Conservation (phyloP, 1,139 yeast genomes). For the Debaryomyces coudertii region DNA sequence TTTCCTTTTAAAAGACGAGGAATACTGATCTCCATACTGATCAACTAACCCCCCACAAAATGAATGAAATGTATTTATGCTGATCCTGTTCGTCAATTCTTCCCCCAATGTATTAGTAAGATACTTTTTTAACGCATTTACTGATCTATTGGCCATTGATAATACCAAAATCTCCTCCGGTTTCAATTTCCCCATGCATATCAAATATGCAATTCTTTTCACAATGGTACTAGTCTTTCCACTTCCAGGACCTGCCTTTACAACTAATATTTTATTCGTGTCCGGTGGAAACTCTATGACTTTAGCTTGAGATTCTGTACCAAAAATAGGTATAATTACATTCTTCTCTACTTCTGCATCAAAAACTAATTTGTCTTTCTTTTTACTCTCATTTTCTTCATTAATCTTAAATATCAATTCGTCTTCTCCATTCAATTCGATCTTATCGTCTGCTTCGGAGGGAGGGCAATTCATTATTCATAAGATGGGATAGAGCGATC, state of each 20-base stretch:
- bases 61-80: conserved; percentile 65
- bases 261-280: conserved; percentile 44
- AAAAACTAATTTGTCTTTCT: not conserved
- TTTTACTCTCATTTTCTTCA: not conserved
- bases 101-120: conserved; percentile 34
- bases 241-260: conserved; percentile 75
- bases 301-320: conserved; percentile 39
- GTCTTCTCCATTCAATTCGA: not conserved
- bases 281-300: conserved; percentile 40
- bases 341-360: not conserved
- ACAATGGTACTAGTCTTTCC: conserved; percentile 73
- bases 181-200: conserved; percentile 36
- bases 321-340: not conserved
- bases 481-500: not conserved
- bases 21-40: conserved; percentile 32
- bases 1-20: conserved; percentile 29
- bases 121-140: conserved; percentile 49
- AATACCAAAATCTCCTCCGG: conserved; percentile 64
- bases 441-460: not conserved
- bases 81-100: conserved; percentile 35
- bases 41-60: conserved; percentile 55
- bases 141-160: conserved; percentile 74
- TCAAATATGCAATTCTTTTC: conserved; percentile 52
- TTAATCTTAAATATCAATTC: not conserved
- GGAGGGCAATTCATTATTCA: not conserved